Evolutionary conservation across 1,284 basidiomycete genomes (phyloP), one percentile per base, ranked within the genome.

Genomic region (Ceratobasidium sp.): DNA sequence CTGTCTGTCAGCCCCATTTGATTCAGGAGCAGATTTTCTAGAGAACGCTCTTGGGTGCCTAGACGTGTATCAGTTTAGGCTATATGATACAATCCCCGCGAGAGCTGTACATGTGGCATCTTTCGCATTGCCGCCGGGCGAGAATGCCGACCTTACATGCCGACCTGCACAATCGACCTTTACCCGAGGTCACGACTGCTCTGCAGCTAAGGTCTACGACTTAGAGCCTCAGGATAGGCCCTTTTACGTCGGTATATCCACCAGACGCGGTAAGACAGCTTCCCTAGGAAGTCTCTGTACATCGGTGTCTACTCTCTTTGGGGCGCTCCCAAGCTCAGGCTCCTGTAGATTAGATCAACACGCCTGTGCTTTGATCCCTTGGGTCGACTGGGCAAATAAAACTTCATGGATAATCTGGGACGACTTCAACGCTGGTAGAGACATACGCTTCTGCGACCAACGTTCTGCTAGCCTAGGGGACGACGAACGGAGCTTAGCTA

Each of bases 11-110:
- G 26, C 13, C 48, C 23, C 28, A 15, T n/a, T 17, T 40, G n/a
- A n/a, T 15, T 12, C 38, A 26, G 23, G 26, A 9, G 10, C 57
- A 17, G n/a, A 7, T 12, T 42, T 13, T 38, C 50, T 56, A 28
- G 48, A 10, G 9, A 28, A 28, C 48, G 15, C 23, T 3, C 23
- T 46, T 9, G 46, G 65, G 9, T 67, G 33, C 20, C 46, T 73
- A 38, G 48, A 67, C 10, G 46, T 67, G 52, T 67, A 52, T 38
- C 40, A 62, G 33, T 52, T 67, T 50, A 26, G 38, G 13, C 57
- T 38, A 15, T 26, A 15, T 15, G 57, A 15, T 6, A 33, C 13
- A 6, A 28, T 38, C 2, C 38, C 26, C 26, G 38, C 26, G 13
- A 7, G 28, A 17, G 26, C 57, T 28, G 15, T 15, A 33, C n/a